Evolutionary conservation across 1,284 basidiomycete species (phyloP), one percentile per base, ranked within the genome.

Genomic region (Spongispora temasekensis): DNA sequence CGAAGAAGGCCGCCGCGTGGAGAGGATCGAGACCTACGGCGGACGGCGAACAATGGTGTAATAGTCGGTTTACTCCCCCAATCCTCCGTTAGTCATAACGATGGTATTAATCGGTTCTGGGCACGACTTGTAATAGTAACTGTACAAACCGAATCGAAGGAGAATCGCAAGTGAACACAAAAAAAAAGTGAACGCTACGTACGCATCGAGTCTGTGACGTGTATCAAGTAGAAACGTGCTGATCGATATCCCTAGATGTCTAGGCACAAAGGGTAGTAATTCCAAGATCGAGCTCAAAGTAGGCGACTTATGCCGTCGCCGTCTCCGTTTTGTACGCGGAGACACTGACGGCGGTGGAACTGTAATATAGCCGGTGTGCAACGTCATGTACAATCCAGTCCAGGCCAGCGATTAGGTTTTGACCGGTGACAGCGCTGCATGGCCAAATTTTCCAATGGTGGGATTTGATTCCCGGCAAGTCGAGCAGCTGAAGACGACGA

Each of bases 311-410:
- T 21, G 42, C 35, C 35, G 46, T 50, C 53, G 55, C 23, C 17
- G 54, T 53, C 32, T 52, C 56, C 50, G 58, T 32, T 12, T 19
- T 42, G 37, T 46, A 30, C 28, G 37, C 28, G 8, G 65, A 52
- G 25, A 53, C 59, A 58, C 42, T 57, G 48, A 48, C 55, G 58
- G 65, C 55, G 55, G 70, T 61, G 23, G 75, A 69, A 53, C 74
- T 78, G 68, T 92, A 93, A 71, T 93, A 93, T 44, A 94, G 73
- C 67, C 94, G 81, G 40, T 85, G 83, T 4, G 93, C 95, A 53
- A 98, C 90, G 68, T 98, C 94, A 44, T 87, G 83, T 10, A 98
- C 93, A n/a, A 95, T 86, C 97, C 97, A 99, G 73, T 97, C 89
- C 42, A 98, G 83, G 17, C 96, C 97, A 60, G 86, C 81, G 7